Base-by-base conservation (phyloP, 768 basidiomycete genomes). In the Boletus edulis region DNA sequence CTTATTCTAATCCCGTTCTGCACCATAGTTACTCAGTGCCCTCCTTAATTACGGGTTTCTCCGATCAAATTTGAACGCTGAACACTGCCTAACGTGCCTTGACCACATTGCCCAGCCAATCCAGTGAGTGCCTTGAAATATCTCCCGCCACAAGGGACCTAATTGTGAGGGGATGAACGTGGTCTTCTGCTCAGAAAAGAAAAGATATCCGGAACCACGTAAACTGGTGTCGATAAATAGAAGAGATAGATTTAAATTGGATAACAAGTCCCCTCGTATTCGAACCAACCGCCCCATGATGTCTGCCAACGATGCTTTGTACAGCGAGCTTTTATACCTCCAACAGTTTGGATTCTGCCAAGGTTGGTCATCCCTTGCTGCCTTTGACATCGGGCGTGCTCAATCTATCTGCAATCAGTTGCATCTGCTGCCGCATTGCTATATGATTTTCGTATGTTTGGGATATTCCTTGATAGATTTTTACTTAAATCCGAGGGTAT, bases 381-480 rank as follows among this genome's bases (percentile, higher is more conserved):
- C n/a, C 17, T 34, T 17, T 12, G 13, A 37, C 24, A 0, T 49
- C 17, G 3, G 9, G 17, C 11, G 3, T 0, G 4, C 49, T 54
- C 3, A 54, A 11, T 12, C 11, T 14, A 51, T 53, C n/a, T 12
- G 13, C 31, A 6, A 38, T 49, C 34, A 64, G 56, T 47, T 20
- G 63, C 63, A 10, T 17, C 50, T 29, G 42, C 34, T 18, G 20
- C 59, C 2, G 62, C 52, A 18, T 29, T 64, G 17, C 5, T 58
- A 18, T 63, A 61, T 37, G 62, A 63, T 52, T 58, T 54, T 41
- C 2, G 62, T 64, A 27, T 2, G 62, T 61, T 22, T 20, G 13
- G n/a, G 9, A n/a, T 13, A 4, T 41, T 5, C 3, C 5, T 29
- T 40, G 15, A 7, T 24, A 13, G 29, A 14, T 20, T 32, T 49